phyloP scores from a whole-genome alignment of 2,329 filamentous ascomycete genomes.

The Hypoxylon sp. region DNA sequence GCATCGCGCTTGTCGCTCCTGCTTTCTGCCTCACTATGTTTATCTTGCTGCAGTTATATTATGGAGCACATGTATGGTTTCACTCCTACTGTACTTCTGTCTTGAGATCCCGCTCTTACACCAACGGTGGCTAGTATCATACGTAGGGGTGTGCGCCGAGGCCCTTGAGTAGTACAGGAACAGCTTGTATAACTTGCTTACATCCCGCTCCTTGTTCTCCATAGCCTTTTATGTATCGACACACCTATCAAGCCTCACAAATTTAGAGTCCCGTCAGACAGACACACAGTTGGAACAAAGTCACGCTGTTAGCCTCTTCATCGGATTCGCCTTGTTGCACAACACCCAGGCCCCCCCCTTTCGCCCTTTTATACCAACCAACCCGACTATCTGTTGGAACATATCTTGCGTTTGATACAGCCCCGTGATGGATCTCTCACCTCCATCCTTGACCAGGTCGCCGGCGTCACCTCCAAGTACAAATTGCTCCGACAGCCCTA shows the following conservation, averaged over 20 bases:
- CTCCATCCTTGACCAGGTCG: slow-evolving; percentile 63
- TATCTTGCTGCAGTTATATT: slow-evolving; percentile 45
- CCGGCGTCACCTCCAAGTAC: slow-evolving; percentile 61
- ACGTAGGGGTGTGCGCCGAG: slow-evolving; percentile 38
- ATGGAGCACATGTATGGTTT: slow-evolving; percentile 40
- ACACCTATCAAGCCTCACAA: slow-evolving; percentile 40
- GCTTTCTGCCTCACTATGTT: slow-evolving; percentile 43
- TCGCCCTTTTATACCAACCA: slow-evolving; percentile 41
- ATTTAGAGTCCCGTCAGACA: slow-evolving; percentile 33
- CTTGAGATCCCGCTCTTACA: slow-evolving; percentile 38
- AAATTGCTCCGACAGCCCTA: slow-evolving; percentile 60
- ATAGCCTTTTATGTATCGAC: slow-evolving; percentile 41
- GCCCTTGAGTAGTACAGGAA: slow-evolving; percentile 26
- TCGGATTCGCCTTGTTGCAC: slow-evolving; percentile 37
- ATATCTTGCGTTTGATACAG: slow-evolving; percentile 40
- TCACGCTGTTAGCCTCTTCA: slow-evolving; percentile 29
- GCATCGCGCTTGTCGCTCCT: slow-evolving; percentile 39
- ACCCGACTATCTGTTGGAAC: slow-evolving; percentile 40
- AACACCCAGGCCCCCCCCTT: slow-evolving; percentile 29
- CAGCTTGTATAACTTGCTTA: slow-evolving; percentile 44
- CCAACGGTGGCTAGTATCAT: slow-evolving; percentile 32
- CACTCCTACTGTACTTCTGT: slow-evolving; percentile 32
- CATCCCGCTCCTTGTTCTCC: slow-evolving; percentile 37
- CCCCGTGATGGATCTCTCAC: slow-evolving; percentile 65
- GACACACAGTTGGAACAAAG: slow-evolving; percentile 30